These are phyloP conservation scores for Aspergillus niger DNA, from an alignment of 2,329 filamentous ascomycete species.

Conservation along the genomic window DNA sequence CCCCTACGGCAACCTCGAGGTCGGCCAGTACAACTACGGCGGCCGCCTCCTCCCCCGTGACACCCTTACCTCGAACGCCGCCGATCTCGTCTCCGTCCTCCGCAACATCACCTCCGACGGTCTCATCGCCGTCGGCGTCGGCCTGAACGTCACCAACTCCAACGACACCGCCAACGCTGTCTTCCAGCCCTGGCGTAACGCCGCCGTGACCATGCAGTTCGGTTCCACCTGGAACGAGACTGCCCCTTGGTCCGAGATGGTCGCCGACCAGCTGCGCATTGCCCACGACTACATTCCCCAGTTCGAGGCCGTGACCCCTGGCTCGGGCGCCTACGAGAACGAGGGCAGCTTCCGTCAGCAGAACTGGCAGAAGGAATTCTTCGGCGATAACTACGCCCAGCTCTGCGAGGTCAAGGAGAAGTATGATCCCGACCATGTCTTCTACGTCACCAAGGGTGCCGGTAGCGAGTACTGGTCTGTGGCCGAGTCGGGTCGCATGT, in stretches of 20 bases:
- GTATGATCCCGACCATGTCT: constrained; percentile 45
- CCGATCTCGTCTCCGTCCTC: constrained; percentile 32
- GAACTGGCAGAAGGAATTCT: constrained; percentile 46
- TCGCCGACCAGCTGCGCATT: constrained; percentile 40
- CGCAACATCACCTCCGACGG: constrained; percentile 39
- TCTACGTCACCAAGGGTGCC: constrained; percentile 45
- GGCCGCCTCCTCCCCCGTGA: constrained; percentile 40
- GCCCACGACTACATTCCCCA: constrained; percentile 44
- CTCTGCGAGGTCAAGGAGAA: constrained; percentile 43
- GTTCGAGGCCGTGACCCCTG: constrained; percentile 43
- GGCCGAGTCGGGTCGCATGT: constrained; percentile 32
- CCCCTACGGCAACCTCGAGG: constrained; percentile 31
- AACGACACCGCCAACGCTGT: constrained; percentile 44
- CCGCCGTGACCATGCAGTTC: constrained; percentile 40
- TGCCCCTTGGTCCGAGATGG: constrained; percentile 39
- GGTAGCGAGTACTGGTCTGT: constrained; percentile 42
- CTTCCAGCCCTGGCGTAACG: constrained; percentile 42
- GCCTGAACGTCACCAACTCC: constrained; percentile 41
- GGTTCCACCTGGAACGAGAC: constrained; percentile 42
- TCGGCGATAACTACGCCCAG: constrained; percentile 43
- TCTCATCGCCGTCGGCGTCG: constrained; percentile 41
- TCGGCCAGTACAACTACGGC: constrained; percentile 32
- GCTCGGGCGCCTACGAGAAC: constrained; percentile 46
- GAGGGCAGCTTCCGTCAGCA: constrained; percentile 46
- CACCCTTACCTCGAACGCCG: constrained; percentile 33